Evolutionary conservation across 768 basidiomycete species (phyloP), one percentile per base, ranked within the genome.

Genomic region (Russula sp.): DNA sequence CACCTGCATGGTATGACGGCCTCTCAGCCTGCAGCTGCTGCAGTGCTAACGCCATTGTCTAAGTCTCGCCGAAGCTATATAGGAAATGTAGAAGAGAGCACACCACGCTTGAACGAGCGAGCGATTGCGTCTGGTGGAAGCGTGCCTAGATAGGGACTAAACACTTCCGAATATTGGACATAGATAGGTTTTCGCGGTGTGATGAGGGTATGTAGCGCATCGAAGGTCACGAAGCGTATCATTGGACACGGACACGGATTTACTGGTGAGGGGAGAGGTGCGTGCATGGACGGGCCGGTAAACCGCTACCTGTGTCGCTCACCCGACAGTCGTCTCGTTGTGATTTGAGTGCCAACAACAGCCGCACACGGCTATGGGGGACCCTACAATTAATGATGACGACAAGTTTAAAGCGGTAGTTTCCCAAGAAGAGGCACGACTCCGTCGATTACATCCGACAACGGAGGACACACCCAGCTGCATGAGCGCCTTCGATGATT

Each of bases 401-500:
- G 42, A 49, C 32, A 79, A 83, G 68, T 81, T 83, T 73, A 75
- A 83, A 65, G 80, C 76, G 10, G 77, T 77, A 1, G 78, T 88
- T 47, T 78, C 77, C 68, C 83, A 93, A 71, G 91, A 93, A 72
- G 82, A 82, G 59, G 81, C 75, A 11, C 82, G 85, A 65, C 78
- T 93, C 38, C 78, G 78, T 47, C 75, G 74, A 52, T 74, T 88
- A 16, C 84, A 93, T 69, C 92, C 91, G 7, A 87, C 85, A 0
- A 72, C 82, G 16, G 86, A 85, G 6, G 93, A 95, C 62, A 82
- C 92, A 39, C 94, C 94, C 22, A 79, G 84, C 65, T 97, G 94
- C 72, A 81, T 90, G 74, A 83, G 76, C 53, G 76, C 90, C 13
- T 82, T 93, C 58, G 87, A 90, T 69, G 80, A 80, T 25, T 89